These are phyloP conservation scores for Claviceps cyperi DNA, from an alignment of 2,329 filamentous ascomycete species.

Conservation along the genomic window DNA sequence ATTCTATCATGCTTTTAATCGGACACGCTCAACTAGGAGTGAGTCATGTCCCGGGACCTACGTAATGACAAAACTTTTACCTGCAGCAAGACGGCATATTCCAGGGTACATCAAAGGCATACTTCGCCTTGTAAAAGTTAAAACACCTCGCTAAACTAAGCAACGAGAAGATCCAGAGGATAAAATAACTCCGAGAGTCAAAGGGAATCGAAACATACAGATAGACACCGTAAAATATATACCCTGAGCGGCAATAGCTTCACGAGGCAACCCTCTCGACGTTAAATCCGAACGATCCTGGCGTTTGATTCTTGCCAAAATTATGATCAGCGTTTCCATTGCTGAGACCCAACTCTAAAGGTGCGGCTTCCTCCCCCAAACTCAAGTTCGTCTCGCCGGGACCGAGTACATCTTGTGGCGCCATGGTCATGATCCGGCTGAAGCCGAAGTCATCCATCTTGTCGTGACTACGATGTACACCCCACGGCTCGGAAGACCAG, in stretches of 20 bases:
- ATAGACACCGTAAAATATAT: neutral
- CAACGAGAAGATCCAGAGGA: too few relatives aligned
- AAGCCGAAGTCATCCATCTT: conserved; percentile 35
- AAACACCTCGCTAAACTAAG: too few relatives aligned
- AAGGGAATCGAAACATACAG: neutral
- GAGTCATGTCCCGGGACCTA: too few relatives aligned
- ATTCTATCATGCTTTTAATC: too few relatives aligned
- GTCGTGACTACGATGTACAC: conserved; percentile 34
- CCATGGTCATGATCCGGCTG: conserved; percentile 20
- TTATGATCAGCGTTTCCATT: conserved; percentile 22
- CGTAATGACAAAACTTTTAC: too few relatives aligned
- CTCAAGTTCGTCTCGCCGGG: conserved; percentile 44
- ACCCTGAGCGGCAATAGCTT: neutral
- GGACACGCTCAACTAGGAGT: too few relatives aligned
- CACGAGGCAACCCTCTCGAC: neutral
- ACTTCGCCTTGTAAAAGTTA: too few relatives aligned
- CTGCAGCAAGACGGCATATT: too few relatives aligned
- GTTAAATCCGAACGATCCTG: conserved; percentile 1
- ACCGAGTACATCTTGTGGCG: conserved; percentile 39
- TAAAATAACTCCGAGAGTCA: neutral
- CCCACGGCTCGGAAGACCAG: conserved; percentile 46
- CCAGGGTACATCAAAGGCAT: too few relatives aligned
- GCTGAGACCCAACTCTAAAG: conserved; percentile 30
- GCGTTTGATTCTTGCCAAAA: conserved; percentile 12
- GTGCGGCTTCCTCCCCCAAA: conserved; percentile 36